Percentiles rank a stretch among this genome's conserved stretches.
These are phyloP conservation scores for Pharus latifolius DNA, from an alignment of 176 grass and related monocot species.

Conservation along the genomic window DNA sequence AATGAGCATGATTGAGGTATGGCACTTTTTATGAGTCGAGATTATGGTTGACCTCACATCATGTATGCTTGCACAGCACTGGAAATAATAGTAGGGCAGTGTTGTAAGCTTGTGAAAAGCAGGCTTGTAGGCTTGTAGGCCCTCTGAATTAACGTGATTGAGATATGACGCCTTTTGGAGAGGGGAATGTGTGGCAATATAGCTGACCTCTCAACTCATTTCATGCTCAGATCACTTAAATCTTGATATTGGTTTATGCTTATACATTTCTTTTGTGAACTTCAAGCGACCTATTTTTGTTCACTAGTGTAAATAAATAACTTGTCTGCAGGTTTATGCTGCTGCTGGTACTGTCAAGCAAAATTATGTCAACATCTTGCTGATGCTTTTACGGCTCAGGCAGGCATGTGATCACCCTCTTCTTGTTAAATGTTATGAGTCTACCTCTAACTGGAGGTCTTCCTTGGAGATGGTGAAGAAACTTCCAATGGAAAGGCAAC, in stretches of 20 bases:
- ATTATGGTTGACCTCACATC: background rate
- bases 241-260: background rate
- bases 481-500: conserved; percentile 61
- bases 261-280: background rate
- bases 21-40: background rate
- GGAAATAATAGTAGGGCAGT: too few species aligned
- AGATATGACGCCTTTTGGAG: too few species aligned
- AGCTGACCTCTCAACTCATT: background rate
- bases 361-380: conserved; percentile 98
- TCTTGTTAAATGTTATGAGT: conserved; percentile 70
- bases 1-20: background rate
- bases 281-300: background rate
- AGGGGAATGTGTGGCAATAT: too few species aligned
- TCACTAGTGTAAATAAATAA: conserved; percentile 2
- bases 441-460: conserved; percentile 51
- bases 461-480: conserved; percentile 67
- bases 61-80: too few species aligned
- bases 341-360: conserved; percentile 94
- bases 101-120: too few species aligned
- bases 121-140: too few species aligned
- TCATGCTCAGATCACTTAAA: background rate
- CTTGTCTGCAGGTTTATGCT: conserved; percentile 70
- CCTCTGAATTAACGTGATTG: too few species aligned
- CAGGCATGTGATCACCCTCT: conserved; percentile 92
- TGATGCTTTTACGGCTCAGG: conserved; percentile 94